Evolutionary conservation across 2,329 filamentous ascomycete species (phyloP).

Genomic region (Didymella glomerata): DNA sequence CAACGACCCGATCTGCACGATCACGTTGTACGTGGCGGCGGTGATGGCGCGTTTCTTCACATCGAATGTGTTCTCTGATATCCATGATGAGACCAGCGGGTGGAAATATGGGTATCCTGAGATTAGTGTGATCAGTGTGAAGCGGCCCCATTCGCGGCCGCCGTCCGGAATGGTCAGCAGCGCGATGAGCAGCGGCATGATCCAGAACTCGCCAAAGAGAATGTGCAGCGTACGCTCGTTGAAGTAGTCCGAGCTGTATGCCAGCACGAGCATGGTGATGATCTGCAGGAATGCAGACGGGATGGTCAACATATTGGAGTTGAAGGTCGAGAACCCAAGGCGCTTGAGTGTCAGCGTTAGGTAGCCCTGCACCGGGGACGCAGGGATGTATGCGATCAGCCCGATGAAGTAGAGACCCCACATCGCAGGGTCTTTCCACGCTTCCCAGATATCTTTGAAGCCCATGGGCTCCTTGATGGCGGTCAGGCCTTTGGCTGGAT

Average conservation of each 20-base stretch:
- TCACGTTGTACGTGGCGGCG: conserved; percentile 68
- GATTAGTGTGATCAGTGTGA: conserved; percentile 51
- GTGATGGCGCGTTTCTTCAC: conserved; percentile 70
- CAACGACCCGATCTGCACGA: conserved; percentile 53
- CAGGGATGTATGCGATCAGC: conserved; percentile 49
- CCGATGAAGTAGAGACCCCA: conserved; percentile 64
- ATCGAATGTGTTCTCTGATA: conserved; percentile 68
- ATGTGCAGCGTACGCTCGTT: conserved; percentile 62
- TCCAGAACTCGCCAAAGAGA: conserved; percentile 53
- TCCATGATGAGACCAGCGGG: conserved; percentile 68
- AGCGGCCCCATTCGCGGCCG: conserved; percentile 51
- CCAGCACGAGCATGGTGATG: conserved; percentile 56
- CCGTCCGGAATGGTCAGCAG: conserved; percentile 47
- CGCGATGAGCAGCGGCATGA: conserved; percentile 52
- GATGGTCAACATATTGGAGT: conserved; percentile 53
- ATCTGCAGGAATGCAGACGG: conserved; percentile 60
- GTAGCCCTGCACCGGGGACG: conserved; percentile 50
- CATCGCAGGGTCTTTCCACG: conserved; percentile 63
- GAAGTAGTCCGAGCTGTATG: conserved; percentile 58
- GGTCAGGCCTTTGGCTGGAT: conserved; percentile 64
- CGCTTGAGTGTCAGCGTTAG: conserved; percentile 52
- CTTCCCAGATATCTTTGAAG: conserved; percentile 57
- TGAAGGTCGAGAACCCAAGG: conserved; percentile 54
- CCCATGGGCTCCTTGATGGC: conserved; percentile 64
- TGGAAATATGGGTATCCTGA: conserved; percentile 57